These are phyloP conservation scores for Penicillium sp. DNA, from an alignment of 2,329 filamentous ascomycete species.

Conservation along the genomic window DNA sequence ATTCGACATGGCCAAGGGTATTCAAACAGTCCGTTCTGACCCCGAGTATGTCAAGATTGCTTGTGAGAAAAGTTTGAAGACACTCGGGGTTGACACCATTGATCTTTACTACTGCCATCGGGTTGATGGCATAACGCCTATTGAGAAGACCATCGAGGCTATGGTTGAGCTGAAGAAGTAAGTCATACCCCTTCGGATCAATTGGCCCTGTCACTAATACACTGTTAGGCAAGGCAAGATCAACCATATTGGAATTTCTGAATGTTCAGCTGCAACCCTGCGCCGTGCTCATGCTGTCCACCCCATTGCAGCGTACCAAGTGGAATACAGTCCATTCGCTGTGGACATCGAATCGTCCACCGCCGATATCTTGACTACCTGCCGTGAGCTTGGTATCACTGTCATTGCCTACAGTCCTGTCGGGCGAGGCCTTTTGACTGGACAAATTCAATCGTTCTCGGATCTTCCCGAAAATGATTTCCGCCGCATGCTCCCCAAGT, in stretches of 20 bases:
- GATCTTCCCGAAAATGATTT: slow-evolving; percentile 51
- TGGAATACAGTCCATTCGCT: slow-evolving; percentile 48
- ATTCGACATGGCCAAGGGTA: not conserved
- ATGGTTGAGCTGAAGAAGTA: slow-evolving; percentile 46
- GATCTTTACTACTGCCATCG: slow-evolving; percentile 48
- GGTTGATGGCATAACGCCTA: slow-evolving; percentile 43
- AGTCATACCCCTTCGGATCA: not conserved
- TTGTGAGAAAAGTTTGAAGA: slow-evolving; percentile 36
- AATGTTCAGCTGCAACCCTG: slow-evolving; percentile 45
- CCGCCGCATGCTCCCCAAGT: slow-evolving; percentile 49
- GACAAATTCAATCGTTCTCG: slow-evolving; percentile 41
- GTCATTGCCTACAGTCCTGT: slow-evolving; percentile 44
- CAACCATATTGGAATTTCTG: slow-evolving; percentile 47
- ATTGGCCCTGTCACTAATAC: not conserved
- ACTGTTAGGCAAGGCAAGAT: slow-evolving; percentile 46
- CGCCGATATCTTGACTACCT: slow-evolving; percentile 43
- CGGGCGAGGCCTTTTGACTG: slow-evolving; percentile 37
- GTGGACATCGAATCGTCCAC: slow-evolving; percentile 44
- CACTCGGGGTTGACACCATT: slow-evolving; percentile 39
- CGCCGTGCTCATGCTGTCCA: slow-evolving; percentile 46
- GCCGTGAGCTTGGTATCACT: slow-evolving; percentile 48
- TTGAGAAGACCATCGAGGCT: slow-evolving; percentile 46
- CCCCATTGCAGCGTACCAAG: slow-evolving; percentile 48
- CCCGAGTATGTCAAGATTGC: slow-evolving; percentile 38
- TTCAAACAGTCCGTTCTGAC: slow-evolving; percentile 31